phyloP scores from a whole-genome alignment of 116 monocot species.

The Iris pallida region DNA sequence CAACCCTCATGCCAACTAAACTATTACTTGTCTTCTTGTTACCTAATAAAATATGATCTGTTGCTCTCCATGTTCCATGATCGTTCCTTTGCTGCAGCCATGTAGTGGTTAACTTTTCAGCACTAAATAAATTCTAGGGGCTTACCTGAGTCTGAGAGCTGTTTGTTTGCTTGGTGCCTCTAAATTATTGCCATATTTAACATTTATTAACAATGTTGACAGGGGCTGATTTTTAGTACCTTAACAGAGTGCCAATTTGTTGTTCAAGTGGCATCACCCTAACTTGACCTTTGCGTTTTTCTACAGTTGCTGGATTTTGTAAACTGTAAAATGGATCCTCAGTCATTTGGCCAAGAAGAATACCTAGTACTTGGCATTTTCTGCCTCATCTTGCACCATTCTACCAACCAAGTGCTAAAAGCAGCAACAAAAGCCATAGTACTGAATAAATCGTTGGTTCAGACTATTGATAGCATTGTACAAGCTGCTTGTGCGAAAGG shows the following conservation, averaged over 20 bases:
- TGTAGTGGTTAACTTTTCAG: not conserved
- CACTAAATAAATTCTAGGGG: no score
- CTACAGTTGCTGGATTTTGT: slow-evolving; percentile 63
- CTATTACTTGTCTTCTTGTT: not conserved
- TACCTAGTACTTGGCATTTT: slow-evolving; percentile 53
- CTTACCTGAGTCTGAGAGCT: no score
- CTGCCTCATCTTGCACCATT: slow-evolving; percentile 60
- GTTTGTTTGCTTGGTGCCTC: no score
- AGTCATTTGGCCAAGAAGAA: slow-evolving; percentile 34
- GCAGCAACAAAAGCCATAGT: slow-evolving; percentile 79
- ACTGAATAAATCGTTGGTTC: slow-evolving; percentile 45
- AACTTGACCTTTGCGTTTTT: slow-evolving; percentile 3
- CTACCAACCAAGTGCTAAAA: slow-evolving; percentile 42
- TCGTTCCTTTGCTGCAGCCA: not conserved
- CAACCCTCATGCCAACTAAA: not conserved
- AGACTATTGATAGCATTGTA: slow-evolving; percentile 39
- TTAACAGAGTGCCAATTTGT: no score
- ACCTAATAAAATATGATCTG: not conserved
- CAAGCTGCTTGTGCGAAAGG: slow-evolving; percentile 58
- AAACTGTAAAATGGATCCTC: slow-evolving; percentile 28
- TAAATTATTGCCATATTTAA: no score
- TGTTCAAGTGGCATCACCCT: no score
- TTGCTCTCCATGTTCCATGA: not conserved
- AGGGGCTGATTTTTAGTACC: no score
- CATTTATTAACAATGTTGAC: no score